Percentiles rank a stretch among this genome's conserved stretches.
These are phyloP conservation scores for Flaveria bidentis DNA, from an alignment of 129 eudicot species.

Conservation along the genomic window DNA sequence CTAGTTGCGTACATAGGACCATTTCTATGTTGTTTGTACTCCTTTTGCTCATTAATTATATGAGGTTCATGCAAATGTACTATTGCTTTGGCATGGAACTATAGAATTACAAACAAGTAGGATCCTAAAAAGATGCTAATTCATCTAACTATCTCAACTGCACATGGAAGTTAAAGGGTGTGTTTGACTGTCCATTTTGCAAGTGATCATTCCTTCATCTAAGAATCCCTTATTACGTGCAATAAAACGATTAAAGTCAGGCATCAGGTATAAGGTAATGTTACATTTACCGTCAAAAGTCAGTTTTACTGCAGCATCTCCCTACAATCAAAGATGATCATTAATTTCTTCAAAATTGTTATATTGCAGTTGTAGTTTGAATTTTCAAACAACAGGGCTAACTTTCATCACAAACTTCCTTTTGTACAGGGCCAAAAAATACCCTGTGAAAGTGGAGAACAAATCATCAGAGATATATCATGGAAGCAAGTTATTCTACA, in stretches of 20 bases:
- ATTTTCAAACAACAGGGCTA: constrained; percentile 1
- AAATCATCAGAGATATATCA: constrained; percentile 55
- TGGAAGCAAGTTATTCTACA: constrained; percentile 61
- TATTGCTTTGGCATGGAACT: no score
- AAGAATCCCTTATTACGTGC: no score
- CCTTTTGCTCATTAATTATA: no score
- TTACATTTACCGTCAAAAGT: not conserved
- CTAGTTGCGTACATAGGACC: no score
- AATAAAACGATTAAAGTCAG: not conserved
- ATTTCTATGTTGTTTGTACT: no score
- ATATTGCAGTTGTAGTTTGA: not conserved
- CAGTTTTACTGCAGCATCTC: not conserved
- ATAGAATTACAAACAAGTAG: no score
- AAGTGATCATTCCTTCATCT: no score
- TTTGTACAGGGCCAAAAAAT: constrained; percentile 74
- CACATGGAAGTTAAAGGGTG: no score
- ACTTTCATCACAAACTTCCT: constrained; percentile 17
- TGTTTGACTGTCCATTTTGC: no score
- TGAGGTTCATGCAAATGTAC: no score
- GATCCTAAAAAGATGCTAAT: no score
- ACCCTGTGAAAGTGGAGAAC: constrained; percentile 85
- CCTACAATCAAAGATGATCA: not conserved
- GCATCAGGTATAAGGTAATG: not conserved
- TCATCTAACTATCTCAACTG: no score
- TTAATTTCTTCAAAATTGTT: not conserved